Evolutionary conservation across 306 rosid species (phyloP), one percentile per base, ranked within the genome.

Genomic region (Inga oerstediana): DNA sequence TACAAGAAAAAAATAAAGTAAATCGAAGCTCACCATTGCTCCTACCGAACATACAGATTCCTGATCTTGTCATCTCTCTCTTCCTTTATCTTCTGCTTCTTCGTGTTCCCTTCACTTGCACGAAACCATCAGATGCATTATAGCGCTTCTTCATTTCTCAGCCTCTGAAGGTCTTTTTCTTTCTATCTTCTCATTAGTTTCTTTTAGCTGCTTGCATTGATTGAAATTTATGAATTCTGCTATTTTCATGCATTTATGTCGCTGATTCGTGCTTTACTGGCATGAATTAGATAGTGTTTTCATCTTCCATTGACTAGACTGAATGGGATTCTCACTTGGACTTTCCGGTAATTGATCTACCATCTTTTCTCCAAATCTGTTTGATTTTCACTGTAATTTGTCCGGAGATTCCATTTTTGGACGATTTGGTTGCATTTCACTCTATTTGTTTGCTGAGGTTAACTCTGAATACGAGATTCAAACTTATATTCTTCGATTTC

Each of bases 61-160:
- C 79, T 58, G 43, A 61, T 15, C 74, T 10, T 52, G 16, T 20
- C n/a, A 3, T 75, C 58, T 64, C 46, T 83, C 86, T 65, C 68
- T 35, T 7, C 16, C 74, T 69, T 39, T 69, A 69, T 69, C 49
- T 69, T 69, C 49, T 69, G 30, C 49, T 10, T 67, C 45, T 67
- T 39, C 74, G 15, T 32, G n/a, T 7, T 65, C 89, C 74, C 91
- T 88, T 87, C 86, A 66, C 83, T 67, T 68, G 80, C 78, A 88
- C 91, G 88, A 87, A 86, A 88, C 83, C 85, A 72, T 62, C 68
- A 72, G 70, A 87, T 92, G 92, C 88, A 75, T 85, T 85, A 73
- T 54, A 73, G 85, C 67, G 79, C 84, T 81, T 77, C 85, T 69
- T 11, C 88, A 79, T 86, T 83, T 76, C 84, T 79, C 85, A 68